Percentiles rank a stretch among this genome's conserved stretches.
Conservation (phyloP, 352 stramenopile species). For the Phytophthora hibernalis region DNA sequence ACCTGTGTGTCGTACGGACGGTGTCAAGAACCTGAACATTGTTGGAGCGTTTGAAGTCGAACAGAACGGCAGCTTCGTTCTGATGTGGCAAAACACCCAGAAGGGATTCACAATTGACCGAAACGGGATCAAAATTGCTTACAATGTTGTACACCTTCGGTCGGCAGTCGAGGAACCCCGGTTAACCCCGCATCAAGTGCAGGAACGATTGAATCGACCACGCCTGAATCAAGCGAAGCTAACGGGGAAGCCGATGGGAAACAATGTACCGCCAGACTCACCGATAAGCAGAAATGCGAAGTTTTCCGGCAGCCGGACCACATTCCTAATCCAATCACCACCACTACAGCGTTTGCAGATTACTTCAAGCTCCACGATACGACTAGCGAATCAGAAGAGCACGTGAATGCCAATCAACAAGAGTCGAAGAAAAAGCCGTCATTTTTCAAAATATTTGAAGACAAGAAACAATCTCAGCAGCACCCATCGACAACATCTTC, state of each 20-base stretch:
- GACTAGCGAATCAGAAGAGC: constrained; percentile 2
- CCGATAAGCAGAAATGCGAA: constrained; percentile 60
- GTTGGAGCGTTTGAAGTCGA: constrained; percentile 56
- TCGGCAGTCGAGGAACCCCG: constrained; percentile 17
- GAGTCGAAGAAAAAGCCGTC: constrained; percentile 46
- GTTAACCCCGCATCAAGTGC: background rate
- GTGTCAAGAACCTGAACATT: constrained; percentile 74
- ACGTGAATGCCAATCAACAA: constrained; percentile 25
- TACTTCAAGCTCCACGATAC: constrained; percentile 54
- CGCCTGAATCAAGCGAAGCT: constrained; percentile 7
- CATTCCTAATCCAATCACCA: constrained; percentile 74
- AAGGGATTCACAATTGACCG: constrained; percentile 69
- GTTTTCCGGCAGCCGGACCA: constrained; percentile 61
- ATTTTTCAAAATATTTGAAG: constrained; percentile 60
- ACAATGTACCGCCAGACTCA: constrained; percentile 30
- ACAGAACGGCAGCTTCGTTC: constrained; percentile 71
- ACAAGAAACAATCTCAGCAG: constrained; percentile 31
- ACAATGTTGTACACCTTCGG: constrained; percentile 61
- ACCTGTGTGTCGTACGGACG: constrained; percentile 59
- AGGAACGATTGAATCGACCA: constrained; percentile 5
- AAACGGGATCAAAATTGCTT: constrained; percentile 68
- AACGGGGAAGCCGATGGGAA: constrained; percentile 12
- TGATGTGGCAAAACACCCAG: constrained; percentile 80
- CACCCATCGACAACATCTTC: constrained; percentile 4
- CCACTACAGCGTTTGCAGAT: constrained; percentile 71